A percentile compares a stretch with the other conserved stretches of the same genome.
Conservation (phyloP, 1,139 yeast genomes). For the Spathaspora sp. region DNA sequence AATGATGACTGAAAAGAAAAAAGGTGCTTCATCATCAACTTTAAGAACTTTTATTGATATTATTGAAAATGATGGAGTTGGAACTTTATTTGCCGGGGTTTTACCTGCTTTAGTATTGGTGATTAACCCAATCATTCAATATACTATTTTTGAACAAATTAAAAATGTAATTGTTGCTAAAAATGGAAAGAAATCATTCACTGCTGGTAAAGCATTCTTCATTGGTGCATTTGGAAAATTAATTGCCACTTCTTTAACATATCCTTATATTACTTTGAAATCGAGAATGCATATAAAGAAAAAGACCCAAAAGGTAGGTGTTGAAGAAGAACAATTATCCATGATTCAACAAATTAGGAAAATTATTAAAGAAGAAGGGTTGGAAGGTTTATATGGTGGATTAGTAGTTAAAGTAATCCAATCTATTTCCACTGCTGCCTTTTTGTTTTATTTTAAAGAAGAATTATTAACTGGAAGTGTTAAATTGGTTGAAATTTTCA, state of each 20-base stretch:
- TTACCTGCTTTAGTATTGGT: constrained; percentile 86
- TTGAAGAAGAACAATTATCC: constrained; percentile 29
- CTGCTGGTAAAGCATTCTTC: constrained; percentile 72
- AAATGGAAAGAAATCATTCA: constrained; percentile 46
- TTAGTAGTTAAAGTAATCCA: constrained; percentile 77
- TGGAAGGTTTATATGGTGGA: constrained; percentile 79
- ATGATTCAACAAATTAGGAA: constrained; percentile 47
- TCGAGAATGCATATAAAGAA: constrained; percentile 78
- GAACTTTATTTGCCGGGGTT: constrained; percentile 77
- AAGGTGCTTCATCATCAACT: constrained; percentile 36
- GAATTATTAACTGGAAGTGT: constrained; percentile 62
- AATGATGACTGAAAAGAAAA: constrained; percentile 60
- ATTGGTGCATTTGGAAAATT: constrained; percentile 90
- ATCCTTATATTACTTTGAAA: constrained; percentile 88
- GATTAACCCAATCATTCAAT: constrained; percentile 86
- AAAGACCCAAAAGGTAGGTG: constrained; percentile 29
- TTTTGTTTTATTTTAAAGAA: constrained; percentile 88
- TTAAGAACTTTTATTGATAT: constrained; percentile 60
- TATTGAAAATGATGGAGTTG: constrained; percentile 66
- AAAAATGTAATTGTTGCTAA: constrained; percentile 62
- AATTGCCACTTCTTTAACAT: constrained; percentile 81
- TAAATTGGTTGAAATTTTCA: constrained; percentile 40
- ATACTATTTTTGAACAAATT: constrained; percentile 86
- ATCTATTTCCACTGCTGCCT: constrained; percentile 85
- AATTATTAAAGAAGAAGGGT: constrained; percentile 67